Conservation (phyloP, 108 stramenopile species). For the Cyclostephanos tholiformis region DNA sequence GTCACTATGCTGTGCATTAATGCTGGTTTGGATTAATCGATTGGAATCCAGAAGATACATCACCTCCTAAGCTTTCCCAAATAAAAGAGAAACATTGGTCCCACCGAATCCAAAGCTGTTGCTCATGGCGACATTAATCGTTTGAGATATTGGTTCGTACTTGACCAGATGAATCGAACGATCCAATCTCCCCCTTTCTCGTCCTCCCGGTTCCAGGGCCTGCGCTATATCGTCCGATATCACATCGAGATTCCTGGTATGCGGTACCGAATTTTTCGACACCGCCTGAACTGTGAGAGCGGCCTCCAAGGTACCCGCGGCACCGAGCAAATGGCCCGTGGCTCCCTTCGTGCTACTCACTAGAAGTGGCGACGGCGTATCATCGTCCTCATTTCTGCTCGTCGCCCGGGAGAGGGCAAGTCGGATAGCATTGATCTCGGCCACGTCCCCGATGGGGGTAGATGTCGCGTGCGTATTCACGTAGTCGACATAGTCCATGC, state of each 20-base stretch:
- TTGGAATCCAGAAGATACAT: background rate
- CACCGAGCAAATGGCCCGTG: conserved; percentile 96
- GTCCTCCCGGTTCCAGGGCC: background rate
- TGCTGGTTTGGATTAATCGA: background rate
- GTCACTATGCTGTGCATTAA: too few relatives aligned
- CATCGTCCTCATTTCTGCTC: background rate
- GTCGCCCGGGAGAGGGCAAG: conserved; percentile 40
- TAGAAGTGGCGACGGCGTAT: conserved; percentile 21
- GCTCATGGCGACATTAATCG: conserved; percentile 66
- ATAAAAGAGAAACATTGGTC: conserved; percentile 93
- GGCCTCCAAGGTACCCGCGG: conserved; percentile 96
- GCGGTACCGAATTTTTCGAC: conserved; percentile 68
- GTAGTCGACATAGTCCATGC: conserved; percentile 69
- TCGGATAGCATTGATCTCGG: conserved; percentile 83
- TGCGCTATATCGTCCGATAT: conserved; percentile 28
- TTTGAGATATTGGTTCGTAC: conserved; percentile 31
- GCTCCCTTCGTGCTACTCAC: conserved; percentile 96
- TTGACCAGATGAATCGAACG: conserved; percentile 44
- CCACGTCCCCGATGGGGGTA: conserved; percentile 94
- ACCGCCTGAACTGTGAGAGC: conserved; percentile 81
- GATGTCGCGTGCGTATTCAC: conserved; percentile 98
- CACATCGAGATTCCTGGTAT: conserved; percentile 79
- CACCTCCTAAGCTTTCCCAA: conserved; percentile 36
- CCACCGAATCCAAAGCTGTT: conserved; percentile 99
- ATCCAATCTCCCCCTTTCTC: too few relatives aligned